Evolutionary conservation across 2,329 filamentous ascomycete genomes (phyloP).

Genomic region (Exophiala viscosa): DNA sequence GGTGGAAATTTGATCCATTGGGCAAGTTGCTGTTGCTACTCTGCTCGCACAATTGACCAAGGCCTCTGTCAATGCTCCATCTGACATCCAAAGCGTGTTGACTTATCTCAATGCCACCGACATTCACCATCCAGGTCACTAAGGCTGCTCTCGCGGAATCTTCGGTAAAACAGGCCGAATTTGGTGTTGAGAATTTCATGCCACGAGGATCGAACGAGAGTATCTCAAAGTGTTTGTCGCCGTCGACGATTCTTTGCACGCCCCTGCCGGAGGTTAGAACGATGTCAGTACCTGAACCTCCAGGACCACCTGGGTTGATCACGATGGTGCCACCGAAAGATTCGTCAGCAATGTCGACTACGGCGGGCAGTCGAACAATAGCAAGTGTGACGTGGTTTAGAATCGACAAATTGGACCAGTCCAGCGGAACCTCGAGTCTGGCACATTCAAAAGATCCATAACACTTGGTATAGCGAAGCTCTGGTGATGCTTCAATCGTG

Average conservation of each 20-base stretch:
- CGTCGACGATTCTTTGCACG: conserved; percentile 31
- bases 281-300: conserved; percentile 36
- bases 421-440: conserved; percentile 48
- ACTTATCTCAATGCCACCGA: conserved; percentile 19
- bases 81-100: conserved; percentile 20
- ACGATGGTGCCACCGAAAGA: conserved; percentile 47
- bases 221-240: conserved; percentile 42
- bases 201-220: conserved; percentile 44
- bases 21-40: conserved; percentile 24
- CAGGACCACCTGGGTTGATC: conserved; percentile 46
- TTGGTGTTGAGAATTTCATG: conserved; percentile 35
- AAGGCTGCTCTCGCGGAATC: conserved; percentile 8
- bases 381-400: conserved; percentile 41
- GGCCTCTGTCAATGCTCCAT: conserved; percentile 22
- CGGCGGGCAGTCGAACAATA: conserved; percentile 46
- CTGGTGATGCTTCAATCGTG: conserved; percentile 27
- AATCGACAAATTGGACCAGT: conserved; percentile 39
- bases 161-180: conserved; percentile 29
- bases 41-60: conserved; percentile 20
- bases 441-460: conserved; percentile 47
- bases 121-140: conserved; percentile 5
- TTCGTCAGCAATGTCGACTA: conserved; percentile 34
- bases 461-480: conserved; percentile 40
- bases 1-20: conserved; percentile 29
- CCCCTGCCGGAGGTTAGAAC: conserved; percentile 23